Evolutionary conservation across 495 filamentous ascomycete species (phyloP).

Genomic region (Aspergillus heteromorphus): DNA sequence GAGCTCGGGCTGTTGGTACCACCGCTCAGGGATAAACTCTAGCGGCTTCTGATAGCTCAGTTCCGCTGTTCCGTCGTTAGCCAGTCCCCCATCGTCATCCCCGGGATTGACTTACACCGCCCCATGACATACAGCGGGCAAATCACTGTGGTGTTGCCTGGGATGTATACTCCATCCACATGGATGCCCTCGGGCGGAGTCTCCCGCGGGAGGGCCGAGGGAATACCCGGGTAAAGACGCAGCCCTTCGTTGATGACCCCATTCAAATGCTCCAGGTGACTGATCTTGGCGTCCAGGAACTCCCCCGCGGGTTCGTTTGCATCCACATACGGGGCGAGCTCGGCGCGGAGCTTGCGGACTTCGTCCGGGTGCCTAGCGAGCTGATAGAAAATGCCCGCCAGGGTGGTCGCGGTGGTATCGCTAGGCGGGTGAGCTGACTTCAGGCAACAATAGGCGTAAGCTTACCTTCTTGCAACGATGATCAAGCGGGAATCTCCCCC

Average conservation of each 20-base stretch:
- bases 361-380: slow-evolving; percentile 24
- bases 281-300: slow-evolving; percentile 11
- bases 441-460: not conserved
- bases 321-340: slow-evolving; percentile 12
- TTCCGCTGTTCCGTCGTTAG: slow-evolving; percentile 14
- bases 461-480: slow-evolving; percentile 30
- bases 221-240: slow-evolving; percentile 40
- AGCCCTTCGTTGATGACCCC: slow-evolving; percentile 47
- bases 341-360: slow-evolving; percentile 21
- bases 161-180: slow-evolving; percentile 39
- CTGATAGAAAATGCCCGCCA: slow-evolving; percentile 34
- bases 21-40: slow-evolving; percentile 53
- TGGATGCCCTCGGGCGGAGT: slow-evolving; percentile 41
- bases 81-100: not conserved
- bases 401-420: slow-evolving; percentile 35
- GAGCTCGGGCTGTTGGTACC: slow-evolving; percentile 41
- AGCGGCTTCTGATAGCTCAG: slow-evolving; percentile 27
- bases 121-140: slow-evolving; percentile 33
- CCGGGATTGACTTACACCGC: slow-evolving; percentile 16
- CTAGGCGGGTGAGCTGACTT: slow-evolving; percentile 9
- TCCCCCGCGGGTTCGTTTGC: not conserved
- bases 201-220: slow-evolving; percentile 26
- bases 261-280: slow-evolving; percentile 32
- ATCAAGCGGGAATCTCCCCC: slow-evolving; percentile 25
- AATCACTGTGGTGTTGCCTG: slow-evolving; percentile 31